Evolutionary conservation across 192 early-diverging fungal species (phyloP), one percentile per base, ranked within the genome.

Genomic region (Dispira simplex): DNA sequence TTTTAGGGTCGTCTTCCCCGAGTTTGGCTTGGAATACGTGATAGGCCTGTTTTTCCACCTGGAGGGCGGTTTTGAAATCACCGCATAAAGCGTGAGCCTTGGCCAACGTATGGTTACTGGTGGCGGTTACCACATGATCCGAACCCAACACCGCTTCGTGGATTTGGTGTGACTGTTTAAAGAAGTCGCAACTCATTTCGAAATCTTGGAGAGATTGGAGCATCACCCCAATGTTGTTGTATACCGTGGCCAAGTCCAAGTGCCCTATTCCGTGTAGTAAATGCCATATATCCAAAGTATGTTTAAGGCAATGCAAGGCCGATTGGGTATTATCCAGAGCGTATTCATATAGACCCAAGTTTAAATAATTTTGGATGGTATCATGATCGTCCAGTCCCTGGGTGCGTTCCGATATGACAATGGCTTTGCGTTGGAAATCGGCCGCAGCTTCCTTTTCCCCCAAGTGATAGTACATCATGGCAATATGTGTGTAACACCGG

Each of bases 331-430:
- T 81, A 13, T 86, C 89, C 67, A 79, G 73, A 12, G 85, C 78
- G 63, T 86, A 88, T 80, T 98, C 95, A 74, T 90, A 95, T 67
- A 89, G 77, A 44, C 86, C 92, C 66, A 98, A 76, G 65, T 93
- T 92, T 56, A 92, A 68, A 78, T 97, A 97, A 71, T 89, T 85
- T 77, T 90, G 85, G 62, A 92, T 66, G 5, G 91, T 91, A 64
- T 93, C 89, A 27, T 84, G 81, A 49, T 85, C 76, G 71, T 98
- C 96, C 12, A 95, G 73, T 8, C 96, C 96, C 27, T 73, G 74
- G 1, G 87, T 87, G 57, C 94, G 79, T 71, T 98, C 96, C 3
- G 82, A 75, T 49, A 90, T 81, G 46, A 96, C 79, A 43, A 93
- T 85, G 0, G 91, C 92, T 68, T 89, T 86, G 49, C 65, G 57